Evolutionary conservation across 495 filamentous ascomycete species (phyloP), one percentile per base, ranked within the genome.

Genomic region (Corynascus novoguineensis): DNA sequence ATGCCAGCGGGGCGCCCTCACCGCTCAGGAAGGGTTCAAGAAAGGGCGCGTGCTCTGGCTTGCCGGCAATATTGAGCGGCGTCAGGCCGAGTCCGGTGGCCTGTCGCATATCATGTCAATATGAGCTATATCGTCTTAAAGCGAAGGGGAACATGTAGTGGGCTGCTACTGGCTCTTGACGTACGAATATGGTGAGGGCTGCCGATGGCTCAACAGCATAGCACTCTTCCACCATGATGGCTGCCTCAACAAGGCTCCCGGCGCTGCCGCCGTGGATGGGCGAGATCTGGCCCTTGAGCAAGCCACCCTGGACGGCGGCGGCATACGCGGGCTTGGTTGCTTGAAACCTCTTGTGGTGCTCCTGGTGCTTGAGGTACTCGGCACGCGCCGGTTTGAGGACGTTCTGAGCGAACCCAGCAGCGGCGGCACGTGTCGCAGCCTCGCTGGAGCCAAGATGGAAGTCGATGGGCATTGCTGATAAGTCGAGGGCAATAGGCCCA

Each of bases 191-290:
- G 2, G 78, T 81, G 19, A 81, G 58, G 5, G 74, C 66, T 0
- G 73, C 65, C 17, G 69, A 68, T 0, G 75, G 73, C 56, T 83
- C 79, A 17, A 78, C 71, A 5, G 71, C 60, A 55, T 76, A 81
- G 60, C 75, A 73, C 52, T 82, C 78, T 55, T 83, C 80, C 8
- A 78, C 73, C 41, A 81, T 38, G 58, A 83, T 74, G 7, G 73
- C 70, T 0, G 75, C 72, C 34, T 81, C 77, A 17, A 78, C 40
- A 8, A 82, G 69, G 15, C 61, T 68, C 0, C 68, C 71, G 15
- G 66, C 71, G 12, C 53, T 71, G 22, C 78, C 81, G 47, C 78
- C 78, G 25, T 75, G 69, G 17, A 63, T 37, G 7, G 67, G 60
- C 6, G 74, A 64, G 12, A 82, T 63, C 51, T 80, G 75, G 24